Evolutionary conservation across 2,329 filamentous ascomycete genomes (phyloP), one percentile per base, ranked within the genome.

Genomic region (Taxawa tesnikishii): DNA sequence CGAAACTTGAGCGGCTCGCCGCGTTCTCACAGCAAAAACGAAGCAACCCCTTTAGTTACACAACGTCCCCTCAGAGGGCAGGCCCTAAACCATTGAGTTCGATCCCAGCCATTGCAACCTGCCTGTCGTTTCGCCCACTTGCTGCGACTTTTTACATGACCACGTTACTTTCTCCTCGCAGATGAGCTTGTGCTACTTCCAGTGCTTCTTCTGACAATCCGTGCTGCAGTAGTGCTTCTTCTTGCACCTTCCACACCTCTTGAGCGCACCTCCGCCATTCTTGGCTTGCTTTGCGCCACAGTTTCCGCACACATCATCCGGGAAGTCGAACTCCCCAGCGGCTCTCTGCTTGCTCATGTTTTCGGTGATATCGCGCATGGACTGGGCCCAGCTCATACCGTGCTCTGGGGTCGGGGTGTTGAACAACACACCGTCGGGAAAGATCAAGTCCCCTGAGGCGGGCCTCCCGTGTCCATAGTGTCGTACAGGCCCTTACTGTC

Each of bases 141-240:
- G n/a, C n/a, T n/a, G n/a, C n/a, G n/a, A n/a, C n/a, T n/a, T n/a
- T n/a, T n/a, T n/a, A n/a, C n/a, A n/a, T n/a, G n/a, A 8, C 19
- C n/a, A 8, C 19, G 8, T 23, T n/a, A n/a, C 19, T 8, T 23
- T 23, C 8, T 23, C 19, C 19, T 23, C n/a, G 19, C 19, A 23
- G 19, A 23, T 23, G n/a, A 23, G 17, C n/a, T 32, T 32, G 15
- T 32, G 31, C 7, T 10, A 4, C 8, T 16, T 11, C 24, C 31
- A 32, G 11, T 32, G 24, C 5, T 17, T 15, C 23, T 32, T 32
- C 15, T 32, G 31, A n/a, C 31, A 32, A 6, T 32, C 15, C 25
- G 16, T 28, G 15, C 9, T 16, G 17, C 25, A 28, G 7, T 33
- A 28, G 6, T 27, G 17, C 31, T 33, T 24, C 15, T 28, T 16